These are phyloP conservation scores for Colletotrichum tabaci DNA, from an alignment of 2,329 filamentous ascomycete genomes.

Conservation along the genomic window DNA sequence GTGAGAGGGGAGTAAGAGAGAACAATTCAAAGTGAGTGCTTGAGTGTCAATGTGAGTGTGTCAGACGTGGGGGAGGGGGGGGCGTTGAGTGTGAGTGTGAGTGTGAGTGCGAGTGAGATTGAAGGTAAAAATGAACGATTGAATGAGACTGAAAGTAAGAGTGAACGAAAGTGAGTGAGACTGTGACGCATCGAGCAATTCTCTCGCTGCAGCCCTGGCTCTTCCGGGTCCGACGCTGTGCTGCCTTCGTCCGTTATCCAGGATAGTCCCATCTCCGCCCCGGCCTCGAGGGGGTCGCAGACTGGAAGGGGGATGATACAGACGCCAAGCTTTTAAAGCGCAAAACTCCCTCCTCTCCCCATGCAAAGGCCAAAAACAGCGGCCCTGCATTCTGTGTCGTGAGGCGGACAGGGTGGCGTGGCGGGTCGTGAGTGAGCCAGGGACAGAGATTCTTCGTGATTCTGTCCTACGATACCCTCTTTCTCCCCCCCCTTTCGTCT, in stretches of 20 bases:
- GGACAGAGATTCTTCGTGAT: no score
- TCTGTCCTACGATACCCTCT: background rate
- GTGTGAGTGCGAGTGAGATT: no score
- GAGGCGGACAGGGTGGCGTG: background rate
- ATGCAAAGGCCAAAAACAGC: slow-evolving; percentile 16
- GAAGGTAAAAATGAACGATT: no score
- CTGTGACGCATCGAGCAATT: slow-evolving; percentile 9
- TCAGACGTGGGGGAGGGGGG: no score
- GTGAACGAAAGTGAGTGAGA: no score
- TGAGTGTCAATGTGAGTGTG: no score
- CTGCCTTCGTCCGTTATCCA: slow-evolving; percentile 26
- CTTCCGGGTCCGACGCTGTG: slow-evolving; percentile 19
- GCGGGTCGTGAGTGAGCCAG: background rate
- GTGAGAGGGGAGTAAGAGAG: background rate
- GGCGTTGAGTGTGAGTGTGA: no score
- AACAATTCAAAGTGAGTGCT: no score
- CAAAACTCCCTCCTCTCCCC: slow-evolving; percentile 2
- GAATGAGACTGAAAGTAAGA: no score
- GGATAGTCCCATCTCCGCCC: slow-evolving; percentile 20
- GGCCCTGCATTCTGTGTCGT: background rate
- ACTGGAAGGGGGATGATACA: slow-evolving; percentile 38
- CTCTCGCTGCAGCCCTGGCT: slow-evolving; percentile 7
- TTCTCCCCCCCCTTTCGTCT: slow-evolving; percentile 21
- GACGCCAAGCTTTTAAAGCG: slow-evolving; percentile 29
- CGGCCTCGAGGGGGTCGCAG: slow-evolving; percentile 35